Base-by-base conservation (phyloP, 2,329 filamentous ascomycete species). In the Diaporthe vexans region DNA sequence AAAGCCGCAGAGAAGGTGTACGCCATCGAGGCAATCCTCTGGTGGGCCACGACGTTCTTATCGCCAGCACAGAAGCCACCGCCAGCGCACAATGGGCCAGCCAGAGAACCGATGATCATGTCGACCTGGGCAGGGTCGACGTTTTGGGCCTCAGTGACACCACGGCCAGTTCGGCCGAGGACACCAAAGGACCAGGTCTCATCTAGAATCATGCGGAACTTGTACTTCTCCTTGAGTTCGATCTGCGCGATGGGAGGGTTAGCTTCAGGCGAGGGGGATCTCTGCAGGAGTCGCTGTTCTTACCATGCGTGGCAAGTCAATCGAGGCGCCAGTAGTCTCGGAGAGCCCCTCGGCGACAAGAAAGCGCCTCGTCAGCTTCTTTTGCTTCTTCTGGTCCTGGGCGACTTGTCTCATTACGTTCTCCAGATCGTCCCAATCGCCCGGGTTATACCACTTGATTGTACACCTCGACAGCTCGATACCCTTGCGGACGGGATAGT, bases 151-250 rank as follows among this genome's bases (percentile, higher is more conserved):
- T 99, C 97, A 0, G 97, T 98, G 52, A 98, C 88, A 74, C 97
- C 97, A 70, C 95, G 93, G 26, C 97, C 97, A 35, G 95, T 98
- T 76, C 95, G 91, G 63, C 97, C 97, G 7, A 99, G 90, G 24
- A 98, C 94, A 75, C 96, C 97, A 82, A 98, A 99, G 0, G 95
- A 98, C 93, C 94, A 97, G 1, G 95, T 98, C 86, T 99, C 97
- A 83, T 99, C 97, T 51, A 99, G 91, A 77, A 98, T 97, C 73
- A 99, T 91, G 79, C 97, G 95, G 87, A 98, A 99, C 86, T 98
- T 99, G 90, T 98, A 98, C 83, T 94, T 94, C 78, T 95, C 92
- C 85, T 98, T 98, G 78, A 99, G 88, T 82, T 98, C 96, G 77
- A 98, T 88, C 93, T 94, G 77, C 43, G 35, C 5, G 21, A 0